These are phyloP conservation scores for Rhodotorula sp. DNA, from an alignment of 1,284 basidiomycete genomes.

Conservation along the genomic window DNA sequence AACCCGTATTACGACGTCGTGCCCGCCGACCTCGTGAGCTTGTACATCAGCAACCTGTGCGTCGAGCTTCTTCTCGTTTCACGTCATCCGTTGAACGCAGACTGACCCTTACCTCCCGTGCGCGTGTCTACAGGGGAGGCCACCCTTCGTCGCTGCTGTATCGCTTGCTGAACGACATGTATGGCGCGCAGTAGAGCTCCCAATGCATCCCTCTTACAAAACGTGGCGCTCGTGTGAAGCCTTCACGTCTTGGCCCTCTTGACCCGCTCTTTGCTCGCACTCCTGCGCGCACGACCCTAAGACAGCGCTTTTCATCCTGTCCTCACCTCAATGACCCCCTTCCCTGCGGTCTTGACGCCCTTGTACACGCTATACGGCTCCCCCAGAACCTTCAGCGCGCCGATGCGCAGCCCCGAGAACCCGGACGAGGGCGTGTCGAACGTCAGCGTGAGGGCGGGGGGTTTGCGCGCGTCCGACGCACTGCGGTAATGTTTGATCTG, in stretches of 20 bases:
- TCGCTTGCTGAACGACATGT: slow-evolving; percentile 40
- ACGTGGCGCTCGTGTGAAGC: background rate
- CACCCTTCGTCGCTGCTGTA: slow-evolving; percentile 41
- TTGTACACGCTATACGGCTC: slow-evolving; percentile 38
- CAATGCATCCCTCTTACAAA: background rate
- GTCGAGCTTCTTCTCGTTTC: background rate
- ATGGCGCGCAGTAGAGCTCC: slow-evolving; percentile 26
- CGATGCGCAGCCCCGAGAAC: slow-evolving; percentile 33
- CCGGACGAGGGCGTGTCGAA: slow-evolving; percentile 24
- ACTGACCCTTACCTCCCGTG: background rate
- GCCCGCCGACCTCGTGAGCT: slow-evolving; percentile 83
- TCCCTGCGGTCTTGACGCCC: slow-evolving; percentile 31
- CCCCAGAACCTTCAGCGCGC: slow-evolving; percentile 13
- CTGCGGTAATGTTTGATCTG: background rate
- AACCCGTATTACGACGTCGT: slow-evolving; percentile 90
- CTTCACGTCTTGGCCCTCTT: background rate
- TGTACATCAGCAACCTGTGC: slow-evolving; percentile 81
- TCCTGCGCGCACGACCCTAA: no score
- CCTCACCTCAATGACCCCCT: slow-evolving; percentile 28
- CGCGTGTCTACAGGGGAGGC: slow-evolving; percentile 27
- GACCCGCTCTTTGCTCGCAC: no score
- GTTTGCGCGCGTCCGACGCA: slow-evolving; percentile 7
- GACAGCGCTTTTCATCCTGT: background rate
- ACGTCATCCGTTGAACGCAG: background rate
- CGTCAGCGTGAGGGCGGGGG: slow-evolving; percentile 27